Conservation (phyloP, 2,329 filamentous ascomycete genomes). For the Orbilia javanica region DNA sequence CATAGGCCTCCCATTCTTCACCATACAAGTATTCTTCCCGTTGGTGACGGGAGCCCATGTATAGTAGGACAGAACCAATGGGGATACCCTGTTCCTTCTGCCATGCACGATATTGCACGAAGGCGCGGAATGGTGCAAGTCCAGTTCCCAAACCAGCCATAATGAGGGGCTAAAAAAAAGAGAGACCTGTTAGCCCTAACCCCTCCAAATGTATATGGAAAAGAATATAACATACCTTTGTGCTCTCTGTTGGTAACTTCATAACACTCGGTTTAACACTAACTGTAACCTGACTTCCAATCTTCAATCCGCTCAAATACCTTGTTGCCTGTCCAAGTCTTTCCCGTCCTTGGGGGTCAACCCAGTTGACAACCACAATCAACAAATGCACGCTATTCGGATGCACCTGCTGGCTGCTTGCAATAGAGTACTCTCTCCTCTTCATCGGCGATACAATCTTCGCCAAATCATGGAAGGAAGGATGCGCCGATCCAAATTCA, state of each 20-base stretch:
- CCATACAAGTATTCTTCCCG: constrained; percentile 99
- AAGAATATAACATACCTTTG: constrained; percentile 69
- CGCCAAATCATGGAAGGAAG: constrained; percentile 86
- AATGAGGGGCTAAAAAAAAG: constrained; percentile 77
- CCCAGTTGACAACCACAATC: constrained; percentile 97
- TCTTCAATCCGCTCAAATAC: constrained; percentile 81
- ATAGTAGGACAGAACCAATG: constrained; percentile 91
- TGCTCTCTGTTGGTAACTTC: constrained; percentile 91
- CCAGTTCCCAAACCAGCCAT: constrained; percentile 99
- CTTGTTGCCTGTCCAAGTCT: constrained; percentile 93
- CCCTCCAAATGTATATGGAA: neutral
- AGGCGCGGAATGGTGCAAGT: constrained; percentile 98
- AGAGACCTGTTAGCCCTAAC: neutral
- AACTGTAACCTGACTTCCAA: constrained; percentile 84
- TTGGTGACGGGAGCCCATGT: constrained; percentile 97
- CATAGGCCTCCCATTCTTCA: constrained; percentile 98
- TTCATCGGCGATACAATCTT: constrained; percentile 92
- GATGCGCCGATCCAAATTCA: constrained; percentile 90
- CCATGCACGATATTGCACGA: constrained; percentile 97
- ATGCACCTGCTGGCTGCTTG: constrained; percentile 93
- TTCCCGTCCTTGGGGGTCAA: constrained; percentile 85
- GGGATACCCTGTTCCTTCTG: constrained; percentile 97
- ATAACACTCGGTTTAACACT: constrained; percentile 98
- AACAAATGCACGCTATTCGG: constrained; percentile 91
- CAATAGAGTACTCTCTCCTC: constrained; percentile 98